phyloP scores from a whole-genome alignment of 2,329 filamentous ascomycete species.

The Fusarium vanettenii region DNA sequence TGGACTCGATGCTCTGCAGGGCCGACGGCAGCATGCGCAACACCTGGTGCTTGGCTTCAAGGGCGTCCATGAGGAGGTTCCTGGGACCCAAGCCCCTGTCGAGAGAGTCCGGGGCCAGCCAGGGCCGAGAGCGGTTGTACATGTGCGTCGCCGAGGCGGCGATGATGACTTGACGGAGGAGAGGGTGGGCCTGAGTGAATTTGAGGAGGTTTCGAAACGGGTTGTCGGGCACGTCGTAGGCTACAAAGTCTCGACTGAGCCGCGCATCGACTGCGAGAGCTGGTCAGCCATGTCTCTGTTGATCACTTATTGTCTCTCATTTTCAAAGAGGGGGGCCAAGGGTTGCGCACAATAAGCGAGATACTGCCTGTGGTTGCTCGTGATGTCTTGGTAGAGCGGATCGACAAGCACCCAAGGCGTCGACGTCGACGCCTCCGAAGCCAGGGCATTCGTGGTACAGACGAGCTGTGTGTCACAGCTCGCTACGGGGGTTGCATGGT shows the following conservation, averaged over 20 bases:
- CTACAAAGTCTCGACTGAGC: slow-evolving; percentile 65
- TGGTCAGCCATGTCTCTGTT: slow-evolving; percentile 35
- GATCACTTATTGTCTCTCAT: not conserved
- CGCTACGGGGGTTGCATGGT: slow-evolving; percentile 27
- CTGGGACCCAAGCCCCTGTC: slow-evolving; percentile 40
- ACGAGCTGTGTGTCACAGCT: slow-evolving; percentile 45
- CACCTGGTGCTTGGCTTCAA: slow-evolving; percentile 59
- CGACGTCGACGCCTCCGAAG: slow-evolving; percentile 36
- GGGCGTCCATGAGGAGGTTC: slow-evolving; percentile 55
- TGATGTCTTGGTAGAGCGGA: slow-evolving; percentile 64
- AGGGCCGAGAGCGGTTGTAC: slow-evolving; percentile 54
- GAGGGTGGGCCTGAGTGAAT: slow-evolving; percentile 54
- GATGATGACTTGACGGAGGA: slow-evolving; percentile 60
- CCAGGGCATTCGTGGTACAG: slow-evolving; percentile 35
- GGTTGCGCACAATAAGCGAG: slow-evolving; percentile 54
- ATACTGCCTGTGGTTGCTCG: slow-evolving; percentile 57
- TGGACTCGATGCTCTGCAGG: slow-evolving; percentile 51
- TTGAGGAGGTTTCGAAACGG: slow-evolving; percentile 60
- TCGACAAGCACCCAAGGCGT: slow-evolving; percentile 56
- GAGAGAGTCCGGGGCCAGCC: slow-evolving; percentile 42
- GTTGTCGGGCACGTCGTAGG: slow-evolving; percentile 58
- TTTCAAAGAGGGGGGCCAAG: not conserved
- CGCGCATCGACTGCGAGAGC: slow-evolving; percentile 55
- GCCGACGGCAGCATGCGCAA: slow-evolving; percentile 55
- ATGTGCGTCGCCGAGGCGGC: slow-evolving; percentile 62